These are phyloP conservation scores for Oryza brachyantha DNA, from an alignment of 176 grass and related monocot species.

Conservation along the genomic window DNA sequence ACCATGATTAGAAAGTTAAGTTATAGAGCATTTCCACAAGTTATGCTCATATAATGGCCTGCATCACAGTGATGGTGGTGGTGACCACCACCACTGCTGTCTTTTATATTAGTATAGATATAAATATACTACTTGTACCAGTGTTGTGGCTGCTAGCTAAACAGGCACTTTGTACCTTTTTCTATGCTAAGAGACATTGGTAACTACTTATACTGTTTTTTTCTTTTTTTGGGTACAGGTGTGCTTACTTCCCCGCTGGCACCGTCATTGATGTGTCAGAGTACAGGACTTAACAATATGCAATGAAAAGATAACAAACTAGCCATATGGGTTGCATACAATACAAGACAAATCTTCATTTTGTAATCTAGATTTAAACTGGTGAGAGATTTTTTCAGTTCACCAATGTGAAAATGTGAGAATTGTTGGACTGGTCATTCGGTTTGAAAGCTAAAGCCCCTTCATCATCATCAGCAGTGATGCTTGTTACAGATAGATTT, in stretches of 20 bases:
- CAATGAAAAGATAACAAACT: conserved; percentile 11
- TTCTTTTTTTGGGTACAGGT: conserved; percentile 30
- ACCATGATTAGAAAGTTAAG: too few species aligned
- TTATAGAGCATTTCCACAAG: too few species aligned
- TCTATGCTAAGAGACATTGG: background rate
- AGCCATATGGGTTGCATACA: conserved; percentile 35
- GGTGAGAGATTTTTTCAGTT: background rate
- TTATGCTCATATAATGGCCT: too few species aligned
- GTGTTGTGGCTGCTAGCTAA: too few species aligned
- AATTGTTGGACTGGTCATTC: conserved; percentile 6
- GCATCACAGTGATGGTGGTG: too few species aligned
- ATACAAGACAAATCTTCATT: conserved; percentile 10
- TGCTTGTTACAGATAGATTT: conserved; percentile 9
- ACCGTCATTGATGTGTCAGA: conserved; percentile 18
- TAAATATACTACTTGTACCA: too few species aligned
- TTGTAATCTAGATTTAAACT: conserved; percentile 1
- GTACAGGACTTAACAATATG: conserved; percentile 24
- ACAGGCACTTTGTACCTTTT: background rate
- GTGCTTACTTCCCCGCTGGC: background rate
- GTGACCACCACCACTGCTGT: too few species aligned
- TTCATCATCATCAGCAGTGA: background rate
- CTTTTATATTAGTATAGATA: too few species aligned
- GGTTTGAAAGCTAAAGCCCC: background rate
- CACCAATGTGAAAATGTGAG: background rate
- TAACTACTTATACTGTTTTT: background rate